phyloP scores from a whole-genome alignment of 306 rosid species.

The Ceratonia siliqua region DNA sequence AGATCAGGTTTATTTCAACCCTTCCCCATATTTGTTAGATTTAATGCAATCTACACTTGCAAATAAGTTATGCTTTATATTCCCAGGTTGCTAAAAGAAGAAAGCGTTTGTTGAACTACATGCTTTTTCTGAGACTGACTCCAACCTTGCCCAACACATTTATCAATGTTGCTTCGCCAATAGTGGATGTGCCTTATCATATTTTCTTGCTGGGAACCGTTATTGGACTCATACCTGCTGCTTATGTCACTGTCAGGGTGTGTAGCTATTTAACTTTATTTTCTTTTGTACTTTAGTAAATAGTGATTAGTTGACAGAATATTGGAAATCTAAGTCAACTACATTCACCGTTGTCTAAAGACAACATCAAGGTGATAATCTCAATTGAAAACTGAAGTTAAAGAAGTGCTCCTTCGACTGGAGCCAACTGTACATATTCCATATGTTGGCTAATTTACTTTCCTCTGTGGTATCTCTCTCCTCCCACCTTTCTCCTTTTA shows the following conservation, averaged over 20 bases:
- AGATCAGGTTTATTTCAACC: constrained; percentile 57
- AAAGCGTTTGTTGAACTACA: constrained; percentile 77
- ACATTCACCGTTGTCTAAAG: not conserved
- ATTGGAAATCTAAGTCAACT: not conserved
- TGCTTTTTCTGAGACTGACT: constrained; percentile 93
- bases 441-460: not conserved
- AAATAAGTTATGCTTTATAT: constrained; percentile 16
- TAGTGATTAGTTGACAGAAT: constrained; percentile 1
- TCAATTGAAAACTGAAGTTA: not conserved
- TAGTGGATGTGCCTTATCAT: constrained; percentile 93
- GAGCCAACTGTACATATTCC: not conserved
- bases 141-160: constrained; percentile 94
- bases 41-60: not conserved
- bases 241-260: constrained; percentile 96
- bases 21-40: not conserved
- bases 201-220: constrained; percentile 77
- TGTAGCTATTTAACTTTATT: not conserved
- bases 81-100: constrained; percentile 88
- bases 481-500: not conserved
- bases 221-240: constrained; percentile 90
- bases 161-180: constrained; percentile 93
- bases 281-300: not conserved
- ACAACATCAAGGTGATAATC: not conserved
- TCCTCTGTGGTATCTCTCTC: no score
- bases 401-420: not conserved